Evolutionary conservation across 257 asterid genomes (phyloP).

Genomic region (Forsythia viridissima): DNA sequence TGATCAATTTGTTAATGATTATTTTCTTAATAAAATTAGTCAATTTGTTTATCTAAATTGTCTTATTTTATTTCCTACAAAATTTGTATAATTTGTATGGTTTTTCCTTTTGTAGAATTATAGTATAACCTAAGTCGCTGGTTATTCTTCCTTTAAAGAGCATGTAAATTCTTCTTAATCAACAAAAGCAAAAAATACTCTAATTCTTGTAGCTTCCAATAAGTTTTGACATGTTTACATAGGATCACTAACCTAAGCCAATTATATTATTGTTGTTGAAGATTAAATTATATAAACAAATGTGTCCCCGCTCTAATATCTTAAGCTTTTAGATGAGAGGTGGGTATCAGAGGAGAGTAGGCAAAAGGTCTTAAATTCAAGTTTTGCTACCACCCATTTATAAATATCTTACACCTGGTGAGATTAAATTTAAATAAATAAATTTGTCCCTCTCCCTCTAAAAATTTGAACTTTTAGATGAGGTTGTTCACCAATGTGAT

Average conservation of each 20-base stretch:
- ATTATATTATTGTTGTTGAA: background rate
- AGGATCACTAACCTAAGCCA: background rate
- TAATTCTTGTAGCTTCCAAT: background rate
- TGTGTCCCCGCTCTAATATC: background rate
- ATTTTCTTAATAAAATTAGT: background rate
- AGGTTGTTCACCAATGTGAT: no score
- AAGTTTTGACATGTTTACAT: background rate
- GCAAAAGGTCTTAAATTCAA: no score
- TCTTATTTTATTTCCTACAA: background rate
- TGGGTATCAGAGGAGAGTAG: no score
- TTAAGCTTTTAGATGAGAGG: background rate
- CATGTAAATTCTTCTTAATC: background rate
- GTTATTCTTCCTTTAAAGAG: background rate
- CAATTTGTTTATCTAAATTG: background rate
- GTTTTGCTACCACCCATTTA: no score
- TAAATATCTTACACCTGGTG: no score
- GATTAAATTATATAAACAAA: background rate
- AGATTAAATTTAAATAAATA: no score
- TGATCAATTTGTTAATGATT: background rate
- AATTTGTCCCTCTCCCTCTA: no score
- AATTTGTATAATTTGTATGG: background rate
- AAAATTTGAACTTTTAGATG: background rate
- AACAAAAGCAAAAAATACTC: background rate
- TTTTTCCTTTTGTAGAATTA: background rate
- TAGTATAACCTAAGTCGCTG: background rate